Evolutionary conservation across 257 asterid species (phyloP).

Genomic region (Solanum piurae): DNA sequence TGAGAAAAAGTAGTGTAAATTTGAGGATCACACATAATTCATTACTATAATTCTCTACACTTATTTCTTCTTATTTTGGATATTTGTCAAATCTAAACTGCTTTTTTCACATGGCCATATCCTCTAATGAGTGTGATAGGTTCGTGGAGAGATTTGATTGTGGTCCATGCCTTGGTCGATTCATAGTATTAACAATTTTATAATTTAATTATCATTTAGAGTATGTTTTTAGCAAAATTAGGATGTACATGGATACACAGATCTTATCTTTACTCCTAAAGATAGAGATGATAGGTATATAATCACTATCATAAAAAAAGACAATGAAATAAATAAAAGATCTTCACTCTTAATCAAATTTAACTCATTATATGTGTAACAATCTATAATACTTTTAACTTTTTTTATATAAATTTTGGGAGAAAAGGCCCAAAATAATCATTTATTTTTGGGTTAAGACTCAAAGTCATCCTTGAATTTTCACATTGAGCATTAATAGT

Average conservation of each 20-base stretch:
- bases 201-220: background rate
- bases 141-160: background rate
- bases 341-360: background rate
- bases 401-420: background rate
- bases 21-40: background rate
- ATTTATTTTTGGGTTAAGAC: no score
- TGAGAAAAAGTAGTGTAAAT: background rate
- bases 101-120: background rate
- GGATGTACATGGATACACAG: background rate
- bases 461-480: no score
- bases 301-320: no score
- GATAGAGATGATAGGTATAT: background rate
- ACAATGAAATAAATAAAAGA: no score
- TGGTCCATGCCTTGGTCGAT: background rate
- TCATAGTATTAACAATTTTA: background rate
- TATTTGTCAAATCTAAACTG: background rate
- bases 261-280: background rate
- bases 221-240: background rate
- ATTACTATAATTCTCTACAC: background rate
- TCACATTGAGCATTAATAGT: no score
- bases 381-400: background rate
- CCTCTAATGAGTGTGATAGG: background rate
- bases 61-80: background rate
- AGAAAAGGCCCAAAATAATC: no score
- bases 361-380: background rate